Conservation (phyloP, 2,329 filamentous ascomycete species). For the Huntiella savannae region DNA sequence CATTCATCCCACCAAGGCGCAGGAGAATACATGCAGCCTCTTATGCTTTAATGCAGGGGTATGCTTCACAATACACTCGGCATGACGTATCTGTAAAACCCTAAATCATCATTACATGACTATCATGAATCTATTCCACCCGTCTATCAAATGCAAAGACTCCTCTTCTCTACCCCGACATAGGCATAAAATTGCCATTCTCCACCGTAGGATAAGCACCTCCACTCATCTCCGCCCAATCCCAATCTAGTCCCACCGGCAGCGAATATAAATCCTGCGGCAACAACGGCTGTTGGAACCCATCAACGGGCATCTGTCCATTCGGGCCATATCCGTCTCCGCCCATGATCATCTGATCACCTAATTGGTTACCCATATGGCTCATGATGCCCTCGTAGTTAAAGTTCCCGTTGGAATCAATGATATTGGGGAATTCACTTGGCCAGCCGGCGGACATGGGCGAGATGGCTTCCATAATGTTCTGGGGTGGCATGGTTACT, state of each 20-base stretch:
- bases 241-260: constrained; percentile 93
- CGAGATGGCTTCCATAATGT: constrained; percentile 8
- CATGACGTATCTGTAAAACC: no score
- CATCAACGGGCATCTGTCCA: constrained; percentile 3
- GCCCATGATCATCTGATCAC: constrained; percentile 14
- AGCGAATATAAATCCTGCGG: constrained; percentile 89
- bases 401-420: constrained; percentile 12
- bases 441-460: constrained; percentile 25
- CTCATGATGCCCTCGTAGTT: constrained; percentile 10
- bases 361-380: constrained; percentile 11
- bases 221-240: constrained; percentile 50
- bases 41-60: no score
- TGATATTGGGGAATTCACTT: constrained; percentile 22
- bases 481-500: not conserved
- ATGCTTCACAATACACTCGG: no score
- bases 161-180: no score
- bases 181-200: constrained; percentile 31
- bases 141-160: no score
- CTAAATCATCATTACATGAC: no score
- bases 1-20: no score
- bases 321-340: not conserved
- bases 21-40: no score
- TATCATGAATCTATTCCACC: no score
- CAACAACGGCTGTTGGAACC: constrained; percentile 68
- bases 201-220: constrained; percentile 44